Evolutionary conservation across 345 rosid species (phyloP).

Genomic region (Eutrema heterophyllum): DNA sequence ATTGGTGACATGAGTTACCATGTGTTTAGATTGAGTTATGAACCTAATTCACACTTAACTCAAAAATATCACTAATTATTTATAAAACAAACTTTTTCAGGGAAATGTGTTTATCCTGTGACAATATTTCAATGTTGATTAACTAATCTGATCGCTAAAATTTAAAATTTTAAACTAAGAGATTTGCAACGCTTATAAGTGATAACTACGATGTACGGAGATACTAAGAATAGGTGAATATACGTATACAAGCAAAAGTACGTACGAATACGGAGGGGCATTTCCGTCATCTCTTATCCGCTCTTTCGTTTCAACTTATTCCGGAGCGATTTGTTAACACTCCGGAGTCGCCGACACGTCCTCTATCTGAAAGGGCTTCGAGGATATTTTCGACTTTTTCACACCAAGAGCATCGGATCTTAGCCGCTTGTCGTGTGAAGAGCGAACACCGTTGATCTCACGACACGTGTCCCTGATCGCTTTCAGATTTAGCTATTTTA

Average conservation of each 20-base stretch:
- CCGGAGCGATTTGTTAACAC: neutral
- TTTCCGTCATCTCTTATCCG: neutral
- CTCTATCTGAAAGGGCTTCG: neutral
- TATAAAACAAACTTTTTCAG: no score
- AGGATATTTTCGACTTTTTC: constrained; percentile 3
- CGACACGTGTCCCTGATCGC: constrained; percentile 5
- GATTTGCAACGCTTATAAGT: neutral
- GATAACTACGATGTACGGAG: neutral
- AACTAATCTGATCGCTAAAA: neutral
- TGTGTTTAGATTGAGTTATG: no score
- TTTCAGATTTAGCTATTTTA: neutral
- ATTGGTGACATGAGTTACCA: no score
- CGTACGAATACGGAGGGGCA: constrained; percentile 11
- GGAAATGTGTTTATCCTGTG: no score
- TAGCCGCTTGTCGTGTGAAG: neutral
- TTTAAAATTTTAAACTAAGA: neutral
- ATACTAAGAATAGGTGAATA: constrained; percentile 6
- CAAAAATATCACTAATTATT: no score
- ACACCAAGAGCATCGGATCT: neutral
- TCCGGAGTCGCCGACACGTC: constrained; percentile 30
- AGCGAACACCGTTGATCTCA: neutral
- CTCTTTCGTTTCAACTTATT: constrained; percentile 3
- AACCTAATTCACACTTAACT: no score
- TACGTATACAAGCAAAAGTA: neutral
- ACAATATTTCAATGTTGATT: no score